Conservation (phyloP, 78 protist species). For the Polysphondylium violaceum region DNA sequence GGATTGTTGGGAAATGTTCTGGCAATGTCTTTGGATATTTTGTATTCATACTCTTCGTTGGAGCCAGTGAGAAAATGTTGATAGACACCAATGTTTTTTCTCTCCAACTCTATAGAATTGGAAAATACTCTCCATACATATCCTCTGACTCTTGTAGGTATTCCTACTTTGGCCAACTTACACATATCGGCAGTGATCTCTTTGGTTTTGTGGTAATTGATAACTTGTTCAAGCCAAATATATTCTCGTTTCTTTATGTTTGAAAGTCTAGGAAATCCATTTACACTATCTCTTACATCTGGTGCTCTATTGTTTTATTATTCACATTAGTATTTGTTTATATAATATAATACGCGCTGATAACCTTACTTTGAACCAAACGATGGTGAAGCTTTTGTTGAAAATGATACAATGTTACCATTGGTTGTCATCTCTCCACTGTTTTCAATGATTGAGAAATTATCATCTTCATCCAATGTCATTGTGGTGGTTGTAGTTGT, state of each 20-base stretch:
- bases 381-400: conserved; percentile 9
- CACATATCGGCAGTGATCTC: neutral
- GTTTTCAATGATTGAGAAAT: no score
- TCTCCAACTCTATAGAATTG: conserved; percentile 53
- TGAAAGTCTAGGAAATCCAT: conserved; percentile 43
- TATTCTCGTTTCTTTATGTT: conserved; percentile 27
- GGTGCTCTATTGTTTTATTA: no score
- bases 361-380: conserved; percentile 8
- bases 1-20: conserved; percentile 65
- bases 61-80: conserved; percentile 27
- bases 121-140: conserved; percentile 48
- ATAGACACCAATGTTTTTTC: conserved; percentile 71
- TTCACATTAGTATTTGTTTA: no score
- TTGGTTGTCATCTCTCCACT: no score
- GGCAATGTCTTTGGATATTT: conserved; percentile 63
- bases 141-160: conserved; percentile 53
- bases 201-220: conserved; percentile 4
- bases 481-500: no score
- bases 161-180: conserved; percentile 25
- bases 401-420: no score
- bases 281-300: conserved; percentile 28
- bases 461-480: no score
- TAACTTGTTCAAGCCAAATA: conserved; percentile 42
- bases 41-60: conserved; percentile 59
- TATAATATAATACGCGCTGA: no score